These are phyloP conservation scores for Fusarium acutatum DNA, from an alignment of 2,329 filamentous ascomycete species.

Conservation along the genomic window DNA sequence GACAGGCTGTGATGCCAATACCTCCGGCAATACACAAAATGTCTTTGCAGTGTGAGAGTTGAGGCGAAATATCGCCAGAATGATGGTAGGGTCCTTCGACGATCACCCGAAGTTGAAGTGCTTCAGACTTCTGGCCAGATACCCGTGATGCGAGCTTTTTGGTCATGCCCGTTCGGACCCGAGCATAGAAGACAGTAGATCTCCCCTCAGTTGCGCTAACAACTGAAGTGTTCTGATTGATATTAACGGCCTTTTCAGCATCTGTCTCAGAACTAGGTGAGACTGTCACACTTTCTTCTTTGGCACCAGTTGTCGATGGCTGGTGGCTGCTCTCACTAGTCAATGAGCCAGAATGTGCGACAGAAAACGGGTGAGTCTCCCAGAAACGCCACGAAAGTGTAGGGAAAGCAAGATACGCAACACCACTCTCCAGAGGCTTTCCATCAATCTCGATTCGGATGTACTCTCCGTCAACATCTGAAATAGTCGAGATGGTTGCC, in stretches of 20 bases:
- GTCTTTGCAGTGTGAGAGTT: slow-evolving; percentile 38
- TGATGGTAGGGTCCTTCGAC: slow-evolving; percentile 43
- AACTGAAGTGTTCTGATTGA: not conserved
- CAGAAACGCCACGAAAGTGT: slow-evolving; percentile 47
- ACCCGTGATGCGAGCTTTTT: slow-evolving; percentile 18
- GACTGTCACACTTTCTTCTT: not conserved
- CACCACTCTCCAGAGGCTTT: slow-evolving; percentile 38
- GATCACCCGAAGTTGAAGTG: slow-evolving; percentile 34
- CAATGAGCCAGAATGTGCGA: slow-evolving; percentile 12
- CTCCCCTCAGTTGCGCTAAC: not conserved
- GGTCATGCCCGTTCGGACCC: slow-evolving; percentile 39
- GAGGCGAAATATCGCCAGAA: slow-evolving; percentile 16
- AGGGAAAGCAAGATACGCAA: slow-evolving; percentile 49
- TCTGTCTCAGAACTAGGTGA: slow-evolving; percentile 12
- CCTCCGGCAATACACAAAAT: slow-evolving; percentile 46
- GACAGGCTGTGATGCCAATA: slow-evolving; percentile 44
- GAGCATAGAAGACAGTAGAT: slow-evolving; percentile 17
- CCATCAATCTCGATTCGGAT: slow-evolving; percentile 45
- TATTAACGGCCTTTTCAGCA: not conserved
- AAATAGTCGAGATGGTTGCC: slow-evolving; percentile 37
- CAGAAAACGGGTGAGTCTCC: slow-evolving; percentile 50
- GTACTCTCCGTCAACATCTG: slow-evolving; percentile 42
- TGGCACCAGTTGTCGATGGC: not conserved
- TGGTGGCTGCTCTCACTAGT: not conserved
- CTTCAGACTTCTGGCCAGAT: not conserved